These are phyloP conservation scores for Pyrrhoderma noxium DNA, from an alignment of 1,284 basidiomycete genomes.

Conservation along the genomic window DNA sequence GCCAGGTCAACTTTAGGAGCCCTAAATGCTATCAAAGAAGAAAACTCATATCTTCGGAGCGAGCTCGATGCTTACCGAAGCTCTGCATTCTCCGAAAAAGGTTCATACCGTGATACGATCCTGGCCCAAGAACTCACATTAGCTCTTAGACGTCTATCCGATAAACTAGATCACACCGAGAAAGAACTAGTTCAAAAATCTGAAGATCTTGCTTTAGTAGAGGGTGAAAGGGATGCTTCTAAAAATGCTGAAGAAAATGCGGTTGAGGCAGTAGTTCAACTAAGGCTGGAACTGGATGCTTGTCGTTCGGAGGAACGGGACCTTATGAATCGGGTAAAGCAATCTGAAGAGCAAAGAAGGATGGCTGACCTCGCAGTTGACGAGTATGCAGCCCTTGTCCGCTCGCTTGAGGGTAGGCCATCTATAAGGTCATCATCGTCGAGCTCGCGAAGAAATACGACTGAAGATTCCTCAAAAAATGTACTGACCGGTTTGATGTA, in stretches of 20 bases:
- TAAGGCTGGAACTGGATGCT: constrained; percentile 44
- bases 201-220: constrained; percentile 39
- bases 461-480: background rate
- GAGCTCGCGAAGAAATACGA: constrained; percentile 1
- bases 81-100: constrained; percentile 33
- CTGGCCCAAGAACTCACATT: constrained; percentile 59
- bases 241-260: constrained; percentile 42
- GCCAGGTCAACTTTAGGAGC: constrained; percentile 42
- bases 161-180: constrained; percentile 57
- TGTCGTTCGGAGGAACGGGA: constrained; percentile 39
- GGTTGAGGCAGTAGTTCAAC: constrained; percentile 42
- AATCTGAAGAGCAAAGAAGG: constrained; percentile 47
- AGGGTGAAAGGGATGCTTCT: constrained; percentile 32
- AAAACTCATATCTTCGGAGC: constrained; percentile 46
- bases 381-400: constrained; percentile 65
- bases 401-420: constrained; percentile 45
- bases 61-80: constrained; percentile 49
- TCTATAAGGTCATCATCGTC: constrained; percentile 12
- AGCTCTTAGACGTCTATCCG: constrained; percentile 57
- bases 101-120: constrained; percentile 33
- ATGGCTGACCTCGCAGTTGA: constrained; percentile 57
- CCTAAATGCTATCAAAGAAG: constrained; percentile 41
- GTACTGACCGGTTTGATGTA: constrained; percentile 11
- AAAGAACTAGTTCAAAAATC: constrained; percentile 43
- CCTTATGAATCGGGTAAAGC: constrained; percentile 35